Evolutionary conservation across 2,329 filamentous ascomycete genomes (phyloP).

Genomic region (Alternaria consortialis): DNA sequence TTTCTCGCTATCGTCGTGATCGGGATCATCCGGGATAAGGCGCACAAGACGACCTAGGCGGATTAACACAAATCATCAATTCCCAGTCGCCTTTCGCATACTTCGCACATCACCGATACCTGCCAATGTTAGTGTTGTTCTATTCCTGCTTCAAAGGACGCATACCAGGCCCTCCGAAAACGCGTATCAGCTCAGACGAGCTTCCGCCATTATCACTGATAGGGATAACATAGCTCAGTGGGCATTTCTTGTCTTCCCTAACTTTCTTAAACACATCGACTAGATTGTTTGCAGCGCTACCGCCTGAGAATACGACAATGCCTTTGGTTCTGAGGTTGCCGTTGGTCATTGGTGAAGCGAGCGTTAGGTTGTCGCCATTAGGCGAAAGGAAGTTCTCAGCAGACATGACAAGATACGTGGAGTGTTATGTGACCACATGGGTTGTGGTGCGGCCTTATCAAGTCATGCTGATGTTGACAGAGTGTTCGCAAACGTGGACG

Average conservation of each 20-base stretch:
- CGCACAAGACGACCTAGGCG: conserved; percentile 83
- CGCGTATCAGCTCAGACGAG: conserved; percentile 90
- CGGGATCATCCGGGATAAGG: conserved; percentile 75
- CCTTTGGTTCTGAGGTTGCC: conserved; percentile 54
- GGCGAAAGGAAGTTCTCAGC: conserved; percentile 29
- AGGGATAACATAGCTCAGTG: conserved; percentile 86
- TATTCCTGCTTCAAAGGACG: conserved; percentile 9
- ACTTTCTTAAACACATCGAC: conserved; percentile 84
- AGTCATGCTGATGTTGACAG: conserved; percentile 28
- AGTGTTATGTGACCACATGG: conserved; percentile 24
- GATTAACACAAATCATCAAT: not conserved
- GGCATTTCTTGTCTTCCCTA: conserved; percentile 69
- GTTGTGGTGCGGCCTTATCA: conserved; percentile 23
- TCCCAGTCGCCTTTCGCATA: conserved; percentile 52
- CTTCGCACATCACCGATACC: conserved; percentile 79
- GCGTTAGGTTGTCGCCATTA: conserved; percentile 26
- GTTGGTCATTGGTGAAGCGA: conserved; percentile 31
- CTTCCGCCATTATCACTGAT: conserved; percentile 97
- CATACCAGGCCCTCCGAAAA: conserved; percentile 89
- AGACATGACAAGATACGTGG: conserved; percentile 26
- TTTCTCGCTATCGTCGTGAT: conserved; percentile 63
- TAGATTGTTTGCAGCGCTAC: conserved; percentile 91
- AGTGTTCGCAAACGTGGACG: conserved; percentile 26
- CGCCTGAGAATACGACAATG: conserved; percentile 88
- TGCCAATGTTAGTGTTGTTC: conserved; percentile 26